Base-by-base conservation (phyloP, 2,329 filamentous ascomycete genomes). In the Neurospora sp. region DNA sequence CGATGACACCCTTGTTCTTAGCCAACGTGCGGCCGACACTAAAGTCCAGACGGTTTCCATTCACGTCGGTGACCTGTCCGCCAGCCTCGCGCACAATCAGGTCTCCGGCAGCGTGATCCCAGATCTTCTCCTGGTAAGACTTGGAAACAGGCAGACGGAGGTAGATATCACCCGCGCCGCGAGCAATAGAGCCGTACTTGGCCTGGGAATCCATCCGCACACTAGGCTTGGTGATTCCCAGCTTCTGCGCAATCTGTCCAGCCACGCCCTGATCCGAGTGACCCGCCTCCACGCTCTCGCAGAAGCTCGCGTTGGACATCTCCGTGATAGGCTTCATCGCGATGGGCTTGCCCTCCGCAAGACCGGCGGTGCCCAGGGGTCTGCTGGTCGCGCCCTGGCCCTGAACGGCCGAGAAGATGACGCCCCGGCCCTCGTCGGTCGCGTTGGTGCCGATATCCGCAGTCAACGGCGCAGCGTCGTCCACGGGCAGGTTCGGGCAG, bases 181-280 rank as follows among this genome's bases (percentile, higher is more conserved):
- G 87, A 42, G 96, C 96, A 78, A 99, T 97, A 42, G 92, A 96
- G 72, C 91, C 95, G 82, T 99, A 99, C 82, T 99, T 99, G 76
- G 96, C 95, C 82, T 99, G 96, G 68, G 93, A 97, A 83, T 99
- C 96, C 91, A 99, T 96, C 74, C 95, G 89, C 71, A 99, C 94
- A 75, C 91, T 93, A n/a, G 91, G 89, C 76, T 89, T 89, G 28
- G 91, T 95, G 80, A 99, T 97, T 69, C 93, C 93, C 6, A 99
- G 87, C 78, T 89, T 91, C 76, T 88, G 82, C 7, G 96, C 93
- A 77, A 99, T 96, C 75, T 89, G 85, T 43, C 91, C 92, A 75
- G 97, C 92, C 80, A 97, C 93, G 75, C 88, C 89, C 81, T 99
- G 96, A 70, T 91, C 90, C 43, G 93, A 97, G 84, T 99, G 96